phyloP scores from a whole-genome alignment of 345 rosid species.

The Firmiana major region DNA sequence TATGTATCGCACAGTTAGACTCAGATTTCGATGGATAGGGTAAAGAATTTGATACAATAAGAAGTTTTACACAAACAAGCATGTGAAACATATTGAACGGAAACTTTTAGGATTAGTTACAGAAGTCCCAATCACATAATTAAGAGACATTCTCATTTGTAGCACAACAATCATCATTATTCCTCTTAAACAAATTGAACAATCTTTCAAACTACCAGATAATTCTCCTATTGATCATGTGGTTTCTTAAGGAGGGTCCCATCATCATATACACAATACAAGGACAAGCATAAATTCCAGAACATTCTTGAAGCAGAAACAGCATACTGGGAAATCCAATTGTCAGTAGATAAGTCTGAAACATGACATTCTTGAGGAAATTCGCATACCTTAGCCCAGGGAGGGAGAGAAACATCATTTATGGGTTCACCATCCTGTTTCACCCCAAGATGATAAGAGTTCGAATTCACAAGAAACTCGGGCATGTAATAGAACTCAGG shows the following conservation, averaged over 20 bases:
- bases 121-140: background rate
- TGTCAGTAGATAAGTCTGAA: background rate
- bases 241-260: background rate
- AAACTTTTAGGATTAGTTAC: background rate
- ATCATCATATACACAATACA: background rate
- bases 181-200: slow-evolving; percentile 4
- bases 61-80: background rate
- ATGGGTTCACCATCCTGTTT: slow-evolving; percentile 95
- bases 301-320: background rate
- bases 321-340: background rate
- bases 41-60: background rate
- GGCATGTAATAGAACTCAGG: slow-evolving; percentile 97
- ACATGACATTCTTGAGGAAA: background rate
- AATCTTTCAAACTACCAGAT: background rate
- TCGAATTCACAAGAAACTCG: slow-evolving; percentile 83
- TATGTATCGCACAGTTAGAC: background rate
- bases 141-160: background rate
- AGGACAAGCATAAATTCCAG: background rate
- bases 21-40: background rate
- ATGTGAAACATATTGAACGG: background rate
- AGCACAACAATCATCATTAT: background rate
- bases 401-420: slow-evolving; percentile 79
- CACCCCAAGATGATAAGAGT: slow-evolving; percentile 87
- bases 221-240: background rate
- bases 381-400: slow-evolving; percentile 86